Percentiles rank a stretch among this genome's conserved stretches.
Evolutionary conservation across 1,284 basidiomycete species (phyloP).

Genomic region (Mycena sp.): DNA sequence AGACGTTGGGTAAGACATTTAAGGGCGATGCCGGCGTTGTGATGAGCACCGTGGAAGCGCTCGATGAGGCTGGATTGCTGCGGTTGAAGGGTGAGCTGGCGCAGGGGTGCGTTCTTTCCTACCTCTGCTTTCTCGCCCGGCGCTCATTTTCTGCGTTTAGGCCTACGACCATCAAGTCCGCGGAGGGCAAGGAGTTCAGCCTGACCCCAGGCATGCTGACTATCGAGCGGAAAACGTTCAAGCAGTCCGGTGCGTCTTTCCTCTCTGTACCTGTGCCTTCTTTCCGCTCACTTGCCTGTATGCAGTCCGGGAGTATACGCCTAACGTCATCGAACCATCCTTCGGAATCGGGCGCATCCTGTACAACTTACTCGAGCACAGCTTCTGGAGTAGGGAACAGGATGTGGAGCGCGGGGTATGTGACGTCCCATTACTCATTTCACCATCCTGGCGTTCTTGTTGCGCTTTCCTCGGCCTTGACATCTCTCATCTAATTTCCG

Average conservation of each 20-base stretch:
- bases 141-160: slow-evolving; percentile 45
- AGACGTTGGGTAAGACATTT: slow-evolving; percentile 90
- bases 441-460: slow-evolving; percentile 1
- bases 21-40: slow-evolving; percentile 85
- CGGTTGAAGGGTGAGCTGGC: slow-evolving; percentile 80
- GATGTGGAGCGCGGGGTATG: slow-evolving; percentile 89
- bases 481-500: slow-evolving; percentile 22
- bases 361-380: slow-evolving; percentile 95
- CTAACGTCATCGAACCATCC: slow-evolving; percentile 99
- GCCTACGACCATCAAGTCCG: slow-evolving; percentile 55
- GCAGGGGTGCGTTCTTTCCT: slow-evolving; percentile 66
- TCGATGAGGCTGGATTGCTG: slow-evolving; percentile 77
- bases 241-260: slow-evolving; percentile 79
- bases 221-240: slow-evolving; percentile 89
- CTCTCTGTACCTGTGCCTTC: slow-evolving; percentile 9
- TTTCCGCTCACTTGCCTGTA: slow-evolving; percentile 23
- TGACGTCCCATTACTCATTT: slow-evolving; percentile 37
- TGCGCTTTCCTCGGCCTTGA: background rate
- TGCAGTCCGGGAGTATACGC: slow-evolving; percentile 92
- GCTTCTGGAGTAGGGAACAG: slow-evolving; percentile 94
- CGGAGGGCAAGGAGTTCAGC: slow-evolving; percentile 77
- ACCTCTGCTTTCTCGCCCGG: slow-evolving; percentile 27
- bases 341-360: slow-evolving; percentile 98
- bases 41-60: slow-evolving; percentile 72
- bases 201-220: slow-evolving; percentile 82